A percentile compares a stretch with the other conserved stretches of the same genome.
Evolutionary conservation across 2,329 filamentous ascomycete species (phyloP).

Genomic region (Ophiosphaerella herpotricha): DNA sequence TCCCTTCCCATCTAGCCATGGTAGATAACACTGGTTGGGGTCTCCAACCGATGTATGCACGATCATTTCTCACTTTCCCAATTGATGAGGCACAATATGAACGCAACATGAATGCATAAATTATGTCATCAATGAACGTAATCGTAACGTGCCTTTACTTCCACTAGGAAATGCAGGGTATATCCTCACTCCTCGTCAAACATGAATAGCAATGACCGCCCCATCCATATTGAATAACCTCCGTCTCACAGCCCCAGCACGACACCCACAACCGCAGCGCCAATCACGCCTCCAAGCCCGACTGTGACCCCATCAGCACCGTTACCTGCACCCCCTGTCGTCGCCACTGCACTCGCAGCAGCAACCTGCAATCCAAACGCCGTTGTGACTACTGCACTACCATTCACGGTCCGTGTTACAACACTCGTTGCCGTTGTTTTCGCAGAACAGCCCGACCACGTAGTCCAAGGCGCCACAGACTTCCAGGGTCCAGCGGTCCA

Average conservation of each 20-base stretch:
- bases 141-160: too few relatives aligned
- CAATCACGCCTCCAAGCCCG: slow-evolving; percentile 25
- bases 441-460: slow-evolving; percentile 39
- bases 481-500: slow-evolving; percentile 45
- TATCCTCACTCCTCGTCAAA: too few relatives aligned
- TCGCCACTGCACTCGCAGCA: slow-evolving; percentile 20
- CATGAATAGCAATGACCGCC: background rate
- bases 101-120: too few relatives aligned
- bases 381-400: slow-evolving; percentile 26
- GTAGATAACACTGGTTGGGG: too few relatives aligned
- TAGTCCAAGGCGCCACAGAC: slow-evolving; percentile 43
- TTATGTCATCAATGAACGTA: too few relatives aligned
- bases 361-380: slow-evolving; percentile 41
- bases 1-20: too few relatives aligned
- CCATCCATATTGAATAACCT: background rate
- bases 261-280: slow-evolving; percentile 26
- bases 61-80: too few relatives aligned
- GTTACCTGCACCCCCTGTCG: slow-evolving; percentile 2
- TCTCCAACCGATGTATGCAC: too few relatives aligned
- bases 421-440: slow-evolving; percentile 38
- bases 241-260: slow-evolving; percentile 25
- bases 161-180: too few relatives aligned
- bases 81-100: too few relatives aligned
- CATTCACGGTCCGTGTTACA: slow-evolving; percentile 34
- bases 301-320: slow-evolving; percentile 18